Conservation (phyloP, 805 yeast genomes). For the Ogataea degrootiae region DNA sequence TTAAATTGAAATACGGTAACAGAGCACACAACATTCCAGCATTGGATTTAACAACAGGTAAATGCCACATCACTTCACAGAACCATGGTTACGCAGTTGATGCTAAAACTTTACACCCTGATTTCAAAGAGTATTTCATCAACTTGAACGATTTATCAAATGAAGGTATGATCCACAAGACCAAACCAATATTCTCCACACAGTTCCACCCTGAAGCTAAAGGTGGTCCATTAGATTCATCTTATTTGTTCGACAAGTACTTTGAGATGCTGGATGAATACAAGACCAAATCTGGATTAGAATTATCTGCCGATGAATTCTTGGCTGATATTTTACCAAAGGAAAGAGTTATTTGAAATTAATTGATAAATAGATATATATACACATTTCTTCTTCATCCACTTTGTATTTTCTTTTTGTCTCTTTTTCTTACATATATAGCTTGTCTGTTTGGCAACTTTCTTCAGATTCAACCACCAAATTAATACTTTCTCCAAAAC, state of each 20-base stretch:
- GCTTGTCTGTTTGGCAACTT: too few relatives aligned
- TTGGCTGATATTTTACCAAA: slow-evolving; percentile 61
- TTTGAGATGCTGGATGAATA: slow-evolving; percentile 62
- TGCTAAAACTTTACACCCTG: slow-evolving; percentile 63
- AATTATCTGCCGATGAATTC: slow-evolving; percentile 39
- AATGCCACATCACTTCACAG: slow-evolving; percentile 97
- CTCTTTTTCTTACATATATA: background rate
- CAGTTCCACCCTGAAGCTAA: slow-evolving; percentile 99
- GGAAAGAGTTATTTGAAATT: slow-evolving; percentile 49
- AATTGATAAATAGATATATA: background rate
- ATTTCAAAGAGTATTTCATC: slow-evolving; percentile 83
- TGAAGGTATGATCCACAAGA: slow-evolving; percentile 92
- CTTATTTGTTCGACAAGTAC: slow-evolving; percentile 86
- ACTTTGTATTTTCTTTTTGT: background rate
- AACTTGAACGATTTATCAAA: slow-evolving; percentile 94
- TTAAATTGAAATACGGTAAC: slow-evolving; percentile 95
- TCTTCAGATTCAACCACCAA: too few relatives aligned
- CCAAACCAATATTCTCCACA: slow-evolving; percentile 89
- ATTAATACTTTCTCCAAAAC: too few relatives aligned
- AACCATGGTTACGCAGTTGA: slow-evolving; percentile 99
- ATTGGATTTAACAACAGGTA: slow-evolving; percentile 81
- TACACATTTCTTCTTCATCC: background rate
- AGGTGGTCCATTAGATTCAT: slow-evolving; percentile 96
- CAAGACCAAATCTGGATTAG: slow-evolving; percentile 39
- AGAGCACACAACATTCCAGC: slow-evolving; percentile 99